These are phyloP conservation scores for Colletotrichum endophyticum DNA, from an alignment of 2,329 filamentous ascomycete species.

Conservation along the genomic window DNA sequence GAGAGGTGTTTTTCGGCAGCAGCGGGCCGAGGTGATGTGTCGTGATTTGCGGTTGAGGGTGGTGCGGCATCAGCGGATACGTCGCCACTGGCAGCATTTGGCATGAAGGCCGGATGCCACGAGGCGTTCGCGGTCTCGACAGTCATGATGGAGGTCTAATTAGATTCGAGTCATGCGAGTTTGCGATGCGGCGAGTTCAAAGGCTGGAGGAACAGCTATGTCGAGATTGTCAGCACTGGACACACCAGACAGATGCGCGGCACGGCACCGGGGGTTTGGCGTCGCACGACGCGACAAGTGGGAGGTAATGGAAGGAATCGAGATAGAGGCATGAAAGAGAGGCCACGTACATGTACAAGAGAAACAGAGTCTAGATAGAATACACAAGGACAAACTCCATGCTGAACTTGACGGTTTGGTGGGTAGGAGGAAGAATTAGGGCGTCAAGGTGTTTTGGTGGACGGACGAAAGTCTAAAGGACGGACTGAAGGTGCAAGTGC, in stretches of 20 bases:
- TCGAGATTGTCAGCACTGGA: slow-evolving; percentile 30
- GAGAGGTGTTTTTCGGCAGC: background rate
- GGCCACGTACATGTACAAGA: slow-evolving; percentile 18
- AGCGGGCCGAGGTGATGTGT: background rate
- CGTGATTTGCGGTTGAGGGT: background rate
- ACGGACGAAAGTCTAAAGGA: slow-evolving; percentile 9
- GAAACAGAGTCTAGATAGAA: slow-evolving; percentile 17
- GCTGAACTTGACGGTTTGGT: slow-evolving; percentile 4
- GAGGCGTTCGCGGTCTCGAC: slow-evolving; percentile 37
- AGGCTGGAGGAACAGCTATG: slow-evolving; percentile 26
- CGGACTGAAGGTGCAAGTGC: background rate
- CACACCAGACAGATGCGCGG: background rate
- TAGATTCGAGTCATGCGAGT: slow-evolving; percentile 16
- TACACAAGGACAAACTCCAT: slow-evolving; percentile 14
- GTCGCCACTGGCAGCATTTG: slow-evolving; percentile 30
- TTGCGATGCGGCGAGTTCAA: slow-evolving; percentile 7
- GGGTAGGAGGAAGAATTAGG: slow-evolving; percentile 4
- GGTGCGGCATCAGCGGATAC: background rate
- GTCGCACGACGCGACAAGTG: slow-evolving; percentile 11
- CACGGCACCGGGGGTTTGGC: background rate
- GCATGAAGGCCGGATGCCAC: slow-evolving; percentile 48
- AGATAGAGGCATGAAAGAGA: background rate
- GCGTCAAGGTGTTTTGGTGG: slow-evolving; percentile 1
- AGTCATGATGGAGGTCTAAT: slow-evolving; percentile 37
- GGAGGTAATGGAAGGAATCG: background rate